Evolutionary conservation across 176 grass and related monocot genomes (phyloP), one percentile per base, ranked within the genome.

Genomic region (Thalia dealbata): DNA sequence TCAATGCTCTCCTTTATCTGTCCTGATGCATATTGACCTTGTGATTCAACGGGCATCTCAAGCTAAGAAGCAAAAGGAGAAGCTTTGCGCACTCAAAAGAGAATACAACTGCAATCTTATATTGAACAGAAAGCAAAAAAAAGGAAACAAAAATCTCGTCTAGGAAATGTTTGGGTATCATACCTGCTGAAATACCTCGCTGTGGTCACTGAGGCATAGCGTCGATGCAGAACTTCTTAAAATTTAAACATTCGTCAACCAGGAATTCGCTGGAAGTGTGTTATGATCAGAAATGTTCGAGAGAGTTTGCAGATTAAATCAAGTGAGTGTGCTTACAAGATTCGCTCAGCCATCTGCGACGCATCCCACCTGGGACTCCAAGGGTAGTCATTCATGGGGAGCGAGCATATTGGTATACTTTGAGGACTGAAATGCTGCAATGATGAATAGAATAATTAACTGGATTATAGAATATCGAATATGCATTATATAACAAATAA

Each of bases 281-380:
- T 59, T 44, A 61, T 48, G 10, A 72, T 18, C 41, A 78, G 19
- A 75, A 64, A 85, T 54, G 55, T 14, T 41, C 41, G 21, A 0
- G n/a, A 35, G 26, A 52, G 8, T 61, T 77, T 72, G 35, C 25
- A 42, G 42, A 26, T 27, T 46, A 50, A 61, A 16, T 50, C 22
- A 16, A 74, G 16, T 12, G 12, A 2, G 9, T 45, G 4, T 76
- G 80, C 93, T 92, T 84, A 97, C 93, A 75, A 90, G 64, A 97
- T 90, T n/a, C 89, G 87, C 27, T 92, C 89, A 50, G 79, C 89
- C 89, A 91, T 97, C 68, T 83, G 35, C 19, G 48, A 0, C 14
- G 52, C 3, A 73, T 92, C 87, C 93, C 93, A 97, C 86, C 89
- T 97, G 59, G 89, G 93, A 77, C 93, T 92, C 93, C 93, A 97